Evolutionary conservation across 768 basidiomycete species (phyloP).

Genomic region (Ramaria rubella): DNA sequence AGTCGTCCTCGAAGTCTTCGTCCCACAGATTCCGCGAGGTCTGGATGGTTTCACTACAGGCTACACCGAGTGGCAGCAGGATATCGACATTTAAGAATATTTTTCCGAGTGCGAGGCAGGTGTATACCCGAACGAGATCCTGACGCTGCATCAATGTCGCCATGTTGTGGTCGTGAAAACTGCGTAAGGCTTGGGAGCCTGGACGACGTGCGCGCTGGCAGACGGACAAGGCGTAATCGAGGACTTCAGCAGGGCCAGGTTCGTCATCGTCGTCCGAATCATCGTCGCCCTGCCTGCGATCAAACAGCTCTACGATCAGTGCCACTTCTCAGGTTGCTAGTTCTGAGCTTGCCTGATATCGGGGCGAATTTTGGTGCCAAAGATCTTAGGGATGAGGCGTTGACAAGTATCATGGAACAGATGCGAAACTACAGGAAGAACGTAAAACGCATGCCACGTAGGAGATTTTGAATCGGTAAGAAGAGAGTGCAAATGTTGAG

Average conservation of each 20-base stretch:
- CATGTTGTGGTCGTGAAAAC: background rate
- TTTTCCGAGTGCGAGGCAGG: background rate
- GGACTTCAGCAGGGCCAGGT: background rate
- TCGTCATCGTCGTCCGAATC: background rate
- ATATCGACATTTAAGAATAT: too few species aligned
- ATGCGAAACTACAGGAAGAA: background rate
- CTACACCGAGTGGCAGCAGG: too few species aligned
- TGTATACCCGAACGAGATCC: background rate
- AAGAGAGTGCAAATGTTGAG: background rate
- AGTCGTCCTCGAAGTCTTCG: background rate
- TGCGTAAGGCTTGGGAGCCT: background rate
- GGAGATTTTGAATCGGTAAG: background rate
- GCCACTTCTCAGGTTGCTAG: background rate
- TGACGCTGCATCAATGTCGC: too few species aligned
- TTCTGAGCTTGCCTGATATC: background rate
- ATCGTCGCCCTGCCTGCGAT: background rate
- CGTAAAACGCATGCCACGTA: constrained; percentile 2
- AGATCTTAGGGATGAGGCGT: background rate
- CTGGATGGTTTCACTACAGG: too few species aligned
- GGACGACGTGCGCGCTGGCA: background rate
- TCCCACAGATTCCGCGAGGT: too few species aligned
- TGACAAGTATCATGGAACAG: background rate
- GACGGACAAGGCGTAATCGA: background rate
- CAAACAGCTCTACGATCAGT: background rate
- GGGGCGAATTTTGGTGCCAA: background rate